Evolutionary conservation across 345 rosid species (phyloP), one percentile per base, ranked within the genome.

Genomic region (Lumnitzera littorea): DNA sequence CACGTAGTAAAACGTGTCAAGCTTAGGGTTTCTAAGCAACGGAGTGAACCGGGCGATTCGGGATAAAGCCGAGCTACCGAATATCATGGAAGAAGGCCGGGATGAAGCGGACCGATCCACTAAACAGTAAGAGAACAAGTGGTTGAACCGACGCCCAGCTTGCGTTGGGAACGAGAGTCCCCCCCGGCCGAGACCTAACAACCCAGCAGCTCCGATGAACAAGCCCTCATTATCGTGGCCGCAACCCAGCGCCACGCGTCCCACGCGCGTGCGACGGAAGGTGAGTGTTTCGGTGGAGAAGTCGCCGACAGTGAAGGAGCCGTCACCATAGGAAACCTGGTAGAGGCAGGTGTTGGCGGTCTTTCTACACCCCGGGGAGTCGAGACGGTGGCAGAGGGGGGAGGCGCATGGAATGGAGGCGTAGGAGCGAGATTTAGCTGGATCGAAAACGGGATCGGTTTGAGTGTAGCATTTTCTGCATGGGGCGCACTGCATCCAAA

Each of bases 401-500:
- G 97, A 77, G 11, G 79, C 67, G 59, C 99, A 94, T 4, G 91
- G 62, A 12, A 94, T 65, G 0, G 65, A 53, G n/a, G 82, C 68
- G 68, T 65, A 94, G 17, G 97, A 90, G 25, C 69, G 70, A 11
- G 97, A 88, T 15, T 79, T 88, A 24, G 75, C 62, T 46, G 97
- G 99, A 70, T 94, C 79, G 62, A 88, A 94, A 11, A 90, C 69
- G 55, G 96, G 99, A 76, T 90, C 97, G 20, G 85, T 52, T 51
- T 94, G 97, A 13, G 96, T 67, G 72, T 90, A 94, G 66, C 99
- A 94, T 68, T 70, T 84, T 63, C 70, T 75, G 71, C 99, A 94
- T 24, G 99, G 99, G 36, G 95, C 87, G 50, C 97, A 91, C 64
- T 90, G 99, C 61, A 90, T 74, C 99, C 99, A 94, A 11, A 90